Base-by-base conservation (phyloP, 2,329 filamentous ascomycete genomes). In the Venturia aucupariae region DNA sequence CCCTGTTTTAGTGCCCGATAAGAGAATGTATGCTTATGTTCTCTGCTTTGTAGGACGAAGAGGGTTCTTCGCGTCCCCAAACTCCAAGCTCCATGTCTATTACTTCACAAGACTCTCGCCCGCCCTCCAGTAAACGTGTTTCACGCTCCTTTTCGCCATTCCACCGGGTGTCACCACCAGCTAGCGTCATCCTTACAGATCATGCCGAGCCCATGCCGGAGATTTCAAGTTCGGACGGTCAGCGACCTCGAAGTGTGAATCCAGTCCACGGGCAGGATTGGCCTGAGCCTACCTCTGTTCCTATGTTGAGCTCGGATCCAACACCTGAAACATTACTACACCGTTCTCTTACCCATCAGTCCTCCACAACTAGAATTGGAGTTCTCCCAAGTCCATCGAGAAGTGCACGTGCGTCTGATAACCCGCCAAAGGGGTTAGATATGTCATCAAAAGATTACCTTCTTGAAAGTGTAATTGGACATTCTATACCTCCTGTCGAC, bases 81-180 rank as follows among this genome's bases (percentile, higher is more conserved):
- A 39, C 48, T 42, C 62, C 51, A 39, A 46, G 39, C 24, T 39
- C 48, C 70, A 11, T 60, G 38, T 60, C 59, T 44, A 60, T 60
- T 10, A 60, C 22, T n/a, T 41, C 38, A 19, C 59, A 60, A 42
- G 51, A 57, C 51, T 44, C 59, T 41, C 38, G 38, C 24, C 59
- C 59, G 24, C 24, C 59, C 15, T 60, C 59, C 24, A 60, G 59
- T 60, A 60, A 44, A 60, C 59, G 59, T 22, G 27, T 6, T 32
- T 60, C 59, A 2, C 59, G 59, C 27, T 60, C 59, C 5, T 60
- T 60, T 42, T 44, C 59, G 59, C 59, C 59, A 5, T 60, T 60
- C 27, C 59, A 44, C 8, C 59, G 59, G n/a, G 42, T 24, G 15
- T 42, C 59, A 27, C 35, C 35, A 17, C 38, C 59, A 44, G 24